Percentiles rank a stretch among this genome's conserved stretches.
phyloP scores from a whole-genome alignment of 176 grass and related monocot genomes.

The Cenchrus americanus region DNA sequence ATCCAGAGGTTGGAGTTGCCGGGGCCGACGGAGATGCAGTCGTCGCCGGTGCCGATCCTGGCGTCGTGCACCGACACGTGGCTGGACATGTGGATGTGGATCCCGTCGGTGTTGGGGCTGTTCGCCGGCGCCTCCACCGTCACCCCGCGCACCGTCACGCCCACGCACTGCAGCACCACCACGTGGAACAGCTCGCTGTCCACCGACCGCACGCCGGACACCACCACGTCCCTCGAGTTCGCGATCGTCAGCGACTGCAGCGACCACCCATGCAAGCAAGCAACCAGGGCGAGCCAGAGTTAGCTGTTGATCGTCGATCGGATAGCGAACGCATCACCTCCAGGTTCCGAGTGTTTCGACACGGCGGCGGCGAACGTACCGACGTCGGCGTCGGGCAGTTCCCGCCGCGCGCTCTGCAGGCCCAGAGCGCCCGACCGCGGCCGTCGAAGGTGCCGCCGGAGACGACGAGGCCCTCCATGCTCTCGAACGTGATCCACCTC shows the following conservation, averaged over 20 bases:
- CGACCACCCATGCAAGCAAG: neutral
- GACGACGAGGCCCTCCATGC: slow-evolving; percentile 64
- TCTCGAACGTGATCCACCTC: slow-evolving; percentile 70
- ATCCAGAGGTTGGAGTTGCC: slow-evolving; percentile 86
- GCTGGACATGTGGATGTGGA: slow-evolving; percentile 83
- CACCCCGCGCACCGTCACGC: slow-evolving; percentile 61
- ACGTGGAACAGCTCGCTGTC: slow-evolving; percentile 82
- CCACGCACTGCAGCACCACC: slow-evolving; percentile 61
- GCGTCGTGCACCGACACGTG: slow-evolving; percentile 60
- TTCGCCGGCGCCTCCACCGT: slow-evolving; percentile 60
- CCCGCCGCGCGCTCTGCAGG: slow-evolving; percentile 47
- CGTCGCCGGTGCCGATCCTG: slow-evolving; percentile 79
- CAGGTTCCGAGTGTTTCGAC: neutral
- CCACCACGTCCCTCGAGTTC: slow-evolving; percentile 68
- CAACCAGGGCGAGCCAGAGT: neutral
- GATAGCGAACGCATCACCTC: neutral
- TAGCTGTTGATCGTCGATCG: neutral
- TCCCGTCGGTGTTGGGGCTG: slow-evolving; percentile 95
- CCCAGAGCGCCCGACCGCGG: slow-evolving; percentile 68
- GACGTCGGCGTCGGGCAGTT: slow-evolving; percentile 57
- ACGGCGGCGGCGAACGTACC: slow-evolving; percentile 16
- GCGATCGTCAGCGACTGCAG: slow-evolving; percentile 78
- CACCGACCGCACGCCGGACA: slow-evolving; percentile 65
- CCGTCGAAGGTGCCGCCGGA: slow-evolving; percentile 80
- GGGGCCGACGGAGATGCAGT: slow-evolving; percentile 89